phyloP scores from a whole-genome alignment of 2,329 filamentous ascomycete species.

The Scedosporium apiospermum region DNA sequence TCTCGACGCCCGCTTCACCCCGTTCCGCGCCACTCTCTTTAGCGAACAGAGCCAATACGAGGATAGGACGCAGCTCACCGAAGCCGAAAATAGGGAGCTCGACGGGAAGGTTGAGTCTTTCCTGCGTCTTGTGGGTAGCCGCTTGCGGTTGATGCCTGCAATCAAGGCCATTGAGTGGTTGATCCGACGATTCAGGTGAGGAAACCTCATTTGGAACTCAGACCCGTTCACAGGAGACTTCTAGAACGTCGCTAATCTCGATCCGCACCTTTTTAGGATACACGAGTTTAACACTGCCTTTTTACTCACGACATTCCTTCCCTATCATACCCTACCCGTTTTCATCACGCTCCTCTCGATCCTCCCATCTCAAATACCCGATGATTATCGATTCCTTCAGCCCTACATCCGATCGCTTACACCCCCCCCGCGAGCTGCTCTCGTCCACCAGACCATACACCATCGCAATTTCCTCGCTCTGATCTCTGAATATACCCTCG shows the following conservation, averaged over 20 bases:
- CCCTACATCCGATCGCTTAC: conserved; percentile 76
- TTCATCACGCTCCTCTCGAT: conserved; percentile 85
- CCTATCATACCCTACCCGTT: conserved; percentile 78
- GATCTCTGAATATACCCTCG: conserved; percentile 71
- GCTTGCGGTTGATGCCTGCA: conserved; percentile 74
- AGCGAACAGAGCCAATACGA: conserved; percentile 86
- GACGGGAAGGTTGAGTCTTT: conserved; percentile 73
- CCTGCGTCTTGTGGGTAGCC: conserved; percentile 66
- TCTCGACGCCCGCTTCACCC: conserved; percentile 68
- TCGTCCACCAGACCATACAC: conserved; percentile 76
- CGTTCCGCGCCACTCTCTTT: conserved; percentile 73
- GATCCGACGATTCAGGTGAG: conserved; percentile 76
- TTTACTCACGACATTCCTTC: conserved; percentile 77
- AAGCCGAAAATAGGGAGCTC: conserved; percentile 71
- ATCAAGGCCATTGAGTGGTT: conserved; percentile 94
- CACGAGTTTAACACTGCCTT: conserved; percentile 82
- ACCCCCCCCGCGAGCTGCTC: conserved; percentile 65
- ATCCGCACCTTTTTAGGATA: conserved; percentile 43
- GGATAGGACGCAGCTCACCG: conserved; percentile 77
- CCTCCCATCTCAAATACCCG: conserved; percentile 63
- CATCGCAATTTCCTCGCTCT: conserved; percentile 66
- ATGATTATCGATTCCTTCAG: conserved; percentile 71
- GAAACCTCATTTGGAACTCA: background rate
- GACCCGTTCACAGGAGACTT: too few relatives aligned
- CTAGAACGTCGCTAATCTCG: conserved; percentile 4